A percentile compares a stretch with the other conserved stretches of the same genome.
Conservation (phyloP, 371 early-diverging fungal genomes). For the Mortierella sp. region DNA sequence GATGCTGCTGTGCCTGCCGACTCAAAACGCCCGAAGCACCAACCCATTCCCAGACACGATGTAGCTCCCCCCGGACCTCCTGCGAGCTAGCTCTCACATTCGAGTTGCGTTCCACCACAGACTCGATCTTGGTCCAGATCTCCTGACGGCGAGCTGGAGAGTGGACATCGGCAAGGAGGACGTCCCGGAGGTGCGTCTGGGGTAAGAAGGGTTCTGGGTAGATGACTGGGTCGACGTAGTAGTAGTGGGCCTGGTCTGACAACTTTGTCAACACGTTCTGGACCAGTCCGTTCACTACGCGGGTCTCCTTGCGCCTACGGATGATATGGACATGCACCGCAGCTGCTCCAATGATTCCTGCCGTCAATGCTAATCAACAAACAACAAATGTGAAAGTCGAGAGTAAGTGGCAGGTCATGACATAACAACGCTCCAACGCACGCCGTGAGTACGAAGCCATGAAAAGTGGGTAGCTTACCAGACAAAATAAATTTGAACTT, state of each 20-base stretch:
- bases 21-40: conserved; percentile 39
- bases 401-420: no score
- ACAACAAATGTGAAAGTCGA: not conserved
- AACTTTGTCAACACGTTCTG: conserved; percentile 40
- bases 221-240: conserved; percentile 50
- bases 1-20: conserved; percentile 6
- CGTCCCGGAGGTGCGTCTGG: conserved; percentile 44
- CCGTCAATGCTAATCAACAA: conserved; percentile 9
- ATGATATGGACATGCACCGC: conserved; percentile 22
- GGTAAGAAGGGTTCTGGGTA: conserved; percentile 39
- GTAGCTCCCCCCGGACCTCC: conserved; percentile 47
- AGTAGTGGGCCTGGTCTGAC: conserved; percentile 47
- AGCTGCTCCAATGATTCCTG: conserved; percentile 10
- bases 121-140: conserved; percentile 44
- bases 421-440: no score
- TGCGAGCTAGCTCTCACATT: conserved; percentile 41
- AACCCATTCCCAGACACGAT: conserved; percentile 55
- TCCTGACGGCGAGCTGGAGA: conserved; percentile 40
- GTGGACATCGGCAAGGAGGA: conserved; percentile 32
- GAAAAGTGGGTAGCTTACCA: conserved; percentile 26
- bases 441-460: no score
- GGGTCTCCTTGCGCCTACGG: conserved; percentile 27
- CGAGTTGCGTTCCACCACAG: conserved; percentile 45
- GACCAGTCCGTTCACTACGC: conserved; percentile 44
- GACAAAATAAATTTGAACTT: conserved; percentile 30